Evolutionary conservation across 148 eudicot genomes (phyloP).

Genomic region (Salicornia ramosissima): DNA sequence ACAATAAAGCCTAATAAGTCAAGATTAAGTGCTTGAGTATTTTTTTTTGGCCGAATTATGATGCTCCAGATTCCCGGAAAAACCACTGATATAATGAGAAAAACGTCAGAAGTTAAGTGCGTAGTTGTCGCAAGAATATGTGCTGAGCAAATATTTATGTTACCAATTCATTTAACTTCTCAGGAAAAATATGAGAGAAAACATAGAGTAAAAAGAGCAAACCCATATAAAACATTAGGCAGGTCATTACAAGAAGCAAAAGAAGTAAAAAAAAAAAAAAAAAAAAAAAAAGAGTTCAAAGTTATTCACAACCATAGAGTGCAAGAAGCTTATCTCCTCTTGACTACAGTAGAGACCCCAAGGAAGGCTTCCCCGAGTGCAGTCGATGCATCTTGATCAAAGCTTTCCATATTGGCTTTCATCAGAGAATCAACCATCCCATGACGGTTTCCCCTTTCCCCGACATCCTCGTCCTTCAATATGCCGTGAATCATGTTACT

Average conservation of each 20-base stretch:
- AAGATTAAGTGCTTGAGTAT: too few relatives aligned
- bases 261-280: too few relatives aligned
- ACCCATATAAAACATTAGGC: not conserved
- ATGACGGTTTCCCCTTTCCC: conserved; percentile 10
- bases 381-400: conserved; percentile 25
- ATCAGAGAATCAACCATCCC: conserved; percentile 33
- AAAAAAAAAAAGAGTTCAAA: not conserved
- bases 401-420: conserved; percentile 29
- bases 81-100: not conserved
- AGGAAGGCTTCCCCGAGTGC: conserved; percentile 19
- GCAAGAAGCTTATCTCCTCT: conserved; percentile 23
- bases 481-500: not conserved
- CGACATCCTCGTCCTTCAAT: conserved; percentile 19
- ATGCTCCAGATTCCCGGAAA: conserved; percentile 29
- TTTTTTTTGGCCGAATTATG: conserved; percentile 8
- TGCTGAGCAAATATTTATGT: conserved; percentile 17
- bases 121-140: conserved; percentile 28
- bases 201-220: not conserved
- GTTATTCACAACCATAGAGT: conserved; percentile 15
- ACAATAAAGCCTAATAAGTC: too few relatives aligned
- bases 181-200: too few relatives aligned
- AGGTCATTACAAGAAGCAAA: not conserved
- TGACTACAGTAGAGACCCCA: conserved; percentile 34
- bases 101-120: conserved; percentile 23
- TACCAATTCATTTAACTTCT: too few relatives aligned